A percentile compares a stretch with the other conserved stretches of the same genome.
These are phyloP conservation scores for Rasamsonia emersonii DNA, from an alignment of 2,329 filamentous ascomycete species.

Conservation along the genomic window DNA sequence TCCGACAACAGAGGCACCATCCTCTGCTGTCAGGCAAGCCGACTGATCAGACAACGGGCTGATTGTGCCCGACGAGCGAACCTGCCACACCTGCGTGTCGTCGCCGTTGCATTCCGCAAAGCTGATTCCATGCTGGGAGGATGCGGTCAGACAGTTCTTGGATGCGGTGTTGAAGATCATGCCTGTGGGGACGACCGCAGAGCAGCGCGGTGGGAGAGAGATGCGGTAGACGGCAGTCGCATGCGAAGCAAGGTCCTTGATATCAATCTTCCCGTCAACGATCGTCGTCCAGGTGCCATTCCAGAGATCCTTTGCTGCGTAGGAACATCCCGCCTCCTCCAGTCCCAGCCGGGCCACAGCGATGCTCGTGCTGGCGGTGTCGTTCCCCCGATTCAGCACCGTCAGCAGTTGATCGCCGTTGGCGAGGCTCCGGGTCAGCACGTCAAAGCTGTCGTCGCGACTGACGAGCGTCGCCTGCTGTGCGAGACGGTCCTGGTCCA, in stretches of 20 bases:
- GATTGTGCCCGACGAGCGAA: constrained; percentile 24
- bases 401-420: constrained; percentile 42
- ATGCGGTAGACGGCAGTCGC: constrained; percentile 39
- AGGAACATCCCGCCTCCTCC: constrained; percentile 16
- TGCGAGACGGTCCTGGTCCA: constrained; percentile 36
- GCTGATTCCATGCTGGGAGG: constrained; percentile 15
- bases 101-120: constrained; percentile 32
- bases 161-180: constrained; percentile 44
- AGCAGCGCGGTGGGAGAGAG: constrained; percentile 19
- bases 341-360: constrained; percentile 31
- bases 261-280: constrained; percentile 14
- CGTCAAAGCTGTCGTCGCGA: constrained; percentile 36
- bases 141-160: constrained; percentile 34
- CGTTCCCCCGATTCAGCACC: constrained; percentile 36
- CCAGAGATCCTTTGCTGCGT: constrained; percentile 37
- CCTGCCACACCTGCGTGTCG: constrained; percentile 38
- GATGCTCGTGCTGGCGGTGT: constrained; percentile 21
- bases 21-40: constrained; percentile 24
- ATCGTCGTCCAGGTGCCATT: constrained; percentile 23
- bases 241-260: constrained; percentile 25
- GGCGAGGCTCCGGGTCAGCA: constrained; percentile 39
- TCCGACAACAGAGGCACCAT: constrained; percentile 5
- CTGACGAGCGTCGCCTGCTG: constrained; percentile 42
- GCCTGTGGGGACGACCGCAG: constrained; percentile 34
- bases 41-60: constrained; percentile 28